phyloP scores from a whole-genome alignment of 1,284 basidiomycete species.

The Abortiporus biennis region DNA sequence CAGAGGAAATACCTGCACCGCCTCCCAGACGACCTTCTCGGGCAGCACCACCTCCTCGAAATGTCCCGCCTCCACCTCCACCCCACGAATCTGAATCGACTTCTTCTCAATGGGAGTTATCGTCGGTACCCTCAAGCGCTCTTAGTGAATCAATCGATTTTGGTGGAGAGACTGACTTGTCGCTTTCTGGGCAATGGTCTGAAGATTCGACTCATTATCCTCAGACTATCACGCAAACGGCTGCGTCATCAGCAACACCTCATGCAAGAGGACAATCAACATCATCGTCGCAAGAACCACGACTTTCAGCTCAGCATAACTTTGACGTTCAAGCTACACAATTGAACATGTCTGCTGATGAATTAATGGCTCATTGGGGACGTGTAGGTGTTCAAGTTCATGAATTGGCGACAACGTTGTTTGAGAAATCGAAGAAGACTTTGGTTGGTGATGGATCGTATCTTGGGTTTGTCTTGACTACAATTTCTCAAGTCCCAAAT shows the following conservation, averaged over 20 bases:
- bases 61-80: slow-evolving; percentile 40
- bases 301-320: slow-evolving; percentile 3
- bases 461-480: slow-evolving; percentile 67
- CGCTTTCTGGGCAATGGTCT: slow-evolving; percentile 35
- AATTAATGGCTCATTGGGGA: slow-evolving; percentile 65
- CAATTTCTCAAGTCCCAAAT: slow-evolving; percentile 54
- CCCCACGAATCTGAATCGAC: slow-evolving; percentile 23
- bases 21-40: slow-evolving; percentile 25
- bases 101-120: slow-evolving; percentile 22
- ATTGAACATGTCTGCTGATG: slow-evolving; percentile 52
- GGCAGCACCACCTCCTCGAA: slow-evolving; percentile 20
- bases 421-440: slow-evolving; percentile 68
- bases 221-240: slow-evolving; percentile 1
- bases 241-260: slow-evolving; percentile 12
- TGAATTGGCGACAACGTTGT: slow-evolving; percentile 60
- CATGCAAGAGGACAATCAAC: slow-evolving; percentile 9
- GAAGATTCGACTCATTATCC: slow-evolving; percentile 40
- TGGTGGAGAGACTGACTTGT: slow-evolving; percentile 31
- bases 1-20: slow-evolving; percentile 18
- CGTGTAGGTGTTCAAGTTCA: slow-evolving; percentile 72
- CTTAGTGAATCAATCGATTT: slow-evolving; percentile 24
- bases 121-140: slow-evolving; percentile 20
- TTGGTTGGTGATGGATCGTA: slow-evolving; percentile 83
- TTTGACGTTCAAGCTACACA: slow-evolving; percentile 27
- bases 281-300: slow-evolving; percentile 4